These are phyloP conservation scores for Phytophthora aleatoria DNA, from an alignment of 352 stramenopile species.

Conservation along the genomic window DNA sequence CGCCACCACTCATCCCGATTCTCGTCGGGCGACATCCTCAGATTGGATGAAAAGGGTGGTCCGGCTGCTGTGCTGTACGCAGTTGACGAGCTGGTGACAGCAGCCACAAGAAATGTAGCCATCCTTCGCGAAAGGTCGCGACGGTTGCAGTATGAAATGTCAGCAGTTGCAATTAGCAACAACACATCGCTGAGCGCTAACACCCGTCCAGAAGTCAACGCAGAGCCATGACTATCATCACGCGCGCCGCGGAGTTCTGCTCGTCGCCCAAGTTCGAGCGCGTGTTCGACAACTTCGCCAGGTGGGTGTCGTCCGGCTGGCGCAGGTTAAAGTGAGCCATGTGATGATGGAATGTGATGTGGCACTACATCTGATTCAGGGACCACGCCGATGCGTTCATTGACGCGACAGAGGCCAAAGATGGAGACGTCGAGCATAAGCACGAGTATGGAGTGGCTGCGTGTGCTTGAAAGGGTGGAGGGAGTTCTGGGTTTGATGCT, in stretches of 20 bases:
- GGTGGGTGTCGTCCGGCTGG: conserved; percentile 31
- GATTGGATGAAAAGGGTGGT: conserved; percentile 26
- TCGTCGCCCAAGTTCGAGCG: conserved; percentile 77
- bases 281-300: conserved; percentile 77
- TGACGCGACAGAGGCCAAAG: conserved; percentile 69
- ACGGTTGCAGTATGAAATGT: neutral
- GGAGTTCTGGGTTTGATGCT: neutral
- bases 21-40: neutral
- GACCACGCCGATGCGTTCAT: conserved; percentile 66
- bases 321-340: conserved; percentile 7
- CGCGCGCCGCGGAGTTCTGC: conserved; percentile 71
- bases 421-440: conserved; percentile 73
- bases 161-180: neutral
- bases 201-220: neutral
- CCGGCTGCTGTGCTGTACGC: neutral
- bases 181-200: neutral
- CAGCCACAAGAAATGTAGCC: conserved; percentile 20
- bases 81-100: neutral
- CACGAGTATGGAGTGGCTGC: conserved; percentile 50
- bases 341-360: conserved; percentile 20
- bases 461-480: too few relatives aligned
- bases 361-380: conserved; percentile 25
- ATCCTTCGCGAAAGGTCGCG: conserved; percentile 27
- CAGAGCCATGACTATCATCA: conserved; percentile 59
- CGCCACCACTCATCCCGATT: conserved; percentile 34